Evolutionary conservation across 1,284 basidiomycete genomes (phyloP), one percentile per base, ranked within the genome.

Genomic region (Xerocomus nothofagi): DNA sequence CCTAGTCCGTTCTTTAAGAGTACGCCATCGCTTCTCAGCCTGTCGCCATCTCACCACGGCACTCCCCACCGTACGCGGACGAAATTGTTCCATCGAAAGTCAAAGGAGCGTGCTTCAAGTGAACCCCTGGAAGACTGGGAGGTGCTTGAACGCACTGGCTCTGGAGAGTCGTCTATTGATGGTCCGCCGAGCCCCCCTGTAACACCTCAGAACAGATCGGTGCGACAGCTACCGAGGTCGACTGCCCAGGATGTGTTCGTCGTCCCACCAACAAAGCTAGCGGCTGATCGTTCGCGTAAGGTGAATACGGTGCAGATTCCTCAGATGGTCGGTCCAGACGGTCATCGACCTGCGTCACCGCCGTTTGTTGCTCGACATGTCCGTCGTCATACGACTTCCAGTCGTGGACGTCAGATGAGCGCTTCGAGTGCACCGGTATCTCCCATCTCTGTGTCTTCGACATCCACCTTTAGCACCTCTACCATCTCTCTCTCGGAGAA

Each of bases 1-100:
- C 66, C 65, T 15, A 69, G 54, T 44, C 66, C 65, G 10, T 66
- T 70, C 43, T 67, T 70, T 23, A 70, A 70, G 65, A 67, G 66
- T 30, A 61, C 65, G 11, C 59, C 65, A 1, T 65, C 68, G 39
- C 33, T 66, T 1, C 54, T 64, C 17, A 68, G 62, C 34, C 20
- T 66, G 15, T 66, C 65, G 0, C 65, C 63, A 3, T 66, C 65
- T 17, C 63, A 62, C n/a, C 66, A 70, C 30, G 68, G 68, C 37
- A 65, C 53, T 34, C 46, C 66, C 14, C 52, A 57, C 12, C 62
- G 69, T 46, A 47, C 66, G 32, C 65, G 67, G 31, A 53, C 62
- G 15, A 65, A 67, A 26, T n/a, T 66, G 26, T 66, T 67, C 43
- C 65, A 70, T 44, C 57, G 67, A 36, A 66, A 69, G 53, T 63